Evolutionary conservation across 1,284 basidiomycete species (phyloP), one percentile per base, ranked within the genome.

Genomic region (Puccinia hordei): DNA sequence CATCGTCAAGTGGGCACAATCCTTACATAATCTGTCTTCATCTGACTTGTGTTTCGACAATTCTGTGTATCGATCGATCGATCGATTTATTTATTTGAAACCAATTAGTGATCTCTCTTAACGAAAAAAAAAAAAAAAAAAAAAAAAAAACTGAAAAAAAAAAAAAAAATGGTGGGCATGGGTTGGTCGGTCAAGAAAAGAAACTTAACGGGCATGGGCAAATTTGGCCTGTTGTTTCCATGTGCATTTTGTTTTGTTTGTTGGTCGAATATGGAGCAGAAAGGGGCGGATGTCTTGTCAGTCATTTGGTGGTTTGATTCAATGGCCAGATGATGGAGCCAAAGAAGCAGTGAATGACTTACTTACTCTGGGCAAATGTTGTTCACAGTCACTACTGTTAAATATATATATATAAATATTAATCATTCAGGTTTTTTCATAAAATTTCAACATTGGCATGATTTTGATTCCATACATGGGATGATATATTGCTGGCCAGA

Each of bases 11-110:
- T 46, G 15, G 9, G 72, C 72, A 73, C 72, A 73, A 57, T 57
- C 72, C 41, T 49, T 55, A 22, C 72, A 73, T 24, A 73, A 44
- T n/a, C 72, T 38, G 55, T 73, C 72, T 57, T 73, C 72, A 33
- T 73, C 72, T 19, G 55, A 73, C 19, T 41, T 59, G 24, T 73
- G 72, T 38, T 73, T 73, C 19, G 72, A 73, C 27, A 73, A 46
- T 55, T 73, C 72, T 73, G 19, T 5, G 4, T 4, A 65, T 1
- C 27, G 17, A 38, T 8, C 27, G 3, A 63, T 13, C 17, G 4
- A 61, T 27, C 33, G 19, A 35, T 35, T 63, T 17, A 5, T 35
- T 51, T 19, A 17, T 57, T 19, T 5, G 5, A 6, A 44, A 8
- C 41, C 6, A 57, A 27, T 57, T 9, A 27, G n/a, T n/a, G n/a